Evolutionary conservation across 352 stramenopile genomes (phyloP).

Genomic region (Halophytophthora polymorphica): DNA sequence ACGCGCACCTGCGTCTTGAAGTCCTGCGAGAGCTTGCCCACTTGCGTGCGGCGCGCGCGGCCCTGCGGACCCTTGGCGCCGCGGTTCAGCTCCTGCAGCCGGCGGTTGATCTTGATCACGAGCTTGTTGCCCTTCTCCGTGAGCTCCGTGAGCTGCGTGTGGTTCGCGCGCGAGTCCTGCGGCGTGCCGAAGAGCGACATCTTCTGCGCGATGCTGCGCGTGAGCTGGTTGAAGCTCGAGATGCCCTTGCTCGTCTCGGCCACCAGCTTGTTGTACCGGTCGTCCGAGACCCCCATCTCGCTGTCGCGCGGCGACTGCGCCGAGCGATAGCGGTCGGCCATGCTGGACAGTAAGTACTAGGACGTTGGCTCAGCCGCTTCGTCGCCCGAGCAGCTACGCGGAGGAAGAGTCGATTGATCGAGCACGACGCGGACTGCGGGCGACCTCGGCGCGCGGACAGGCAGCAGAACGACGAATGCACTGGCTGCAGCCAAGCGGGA

Average conservation of each 20-base stretch:
- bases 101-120: slow-evolving; percentile 51
- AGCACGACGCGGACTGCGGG: no score
- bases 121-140: slow-evolving; percentile 59
- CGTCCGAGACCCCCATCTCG: slow-evolving; percentile 29
- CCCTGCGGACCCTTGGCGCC: slow-evolving; percentile 27
- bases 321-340: slow-evolving; percentile 70
- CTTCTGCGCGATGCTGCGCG: slow-evolving; percentile 59
- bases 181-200: slow-evolving; percentile 55
- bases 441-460: no score
- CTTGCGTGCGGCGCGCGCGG: slow-evolving; percentile 42
- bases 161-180: slow-evolving; percentile 56
- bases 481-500: no score
- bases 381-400: no score
- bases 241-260: slow-evolving; percentile 61
- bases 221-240: slow-evolving; percentile 53
- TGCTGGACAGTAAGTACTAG: no score
- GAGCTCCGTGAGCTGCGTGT: slow-evolving; percentile 60
- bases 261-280: slow-evolving; percentile 51
- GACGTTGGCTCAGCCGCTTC: no score
- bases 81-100: slow-evolving; percentile 43
- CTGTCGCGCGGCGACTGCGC: slow-evolving; percentile 47
- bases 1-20: slow-evolving; percentile 63
- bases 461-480: no score
- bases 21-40: slow-evolving; percentile 53
- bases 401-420: no score